A percentile compares a stretch with the other conserved stretches of the same genome.
These are phyloP conservation scores for Quercus phellos DNA, from an alignment of 331 rosid species.

Conservation along the genomic window DNA sequence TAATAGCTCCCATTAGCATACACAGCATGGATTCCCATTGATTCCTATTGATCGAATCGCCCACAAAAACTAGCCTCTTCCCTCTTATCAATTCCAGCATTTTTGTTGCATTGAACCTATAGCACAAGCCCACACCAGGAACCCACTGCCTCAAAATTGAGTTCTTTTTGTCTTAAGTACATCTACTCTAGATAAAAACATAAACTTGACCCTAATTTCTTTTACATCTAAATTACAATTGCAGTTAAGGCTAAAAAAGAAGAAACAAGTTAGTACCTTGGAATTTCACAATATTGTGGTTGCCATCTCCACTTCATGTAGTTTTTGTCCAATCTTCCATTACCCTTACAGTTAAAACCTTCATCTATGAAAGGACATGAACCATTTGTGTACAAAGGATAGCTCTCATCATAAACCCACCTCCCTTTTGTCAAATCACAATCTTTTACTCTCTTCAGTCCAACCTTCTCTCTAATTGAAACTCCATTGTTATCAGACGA, in stretches of 20 bases:
- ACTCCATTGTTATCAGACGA: constrained; percentile 20
- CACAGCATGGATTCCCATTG: constrained; percentile 98
- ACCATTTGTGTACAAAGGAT: constrained; percentile 51
- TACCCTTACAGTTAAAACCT: constrained; percentile 78
- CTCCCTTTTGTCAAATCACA: constrained; percentile 70
- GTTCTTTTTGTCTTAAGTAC: background rate
- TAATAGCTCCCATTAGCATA: constrained; percentile 62
- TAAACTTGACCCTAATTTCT: constrained; percentile 1
- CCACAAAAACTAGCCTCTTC: constrained; percentile 90
- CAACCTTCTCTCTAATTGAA: constrained; percentile 22
- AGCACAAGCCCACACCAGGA: constrained; percentile 9
- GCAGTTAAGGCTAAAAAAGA: background rate
- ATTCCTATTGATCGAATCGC: constrained; percentile 88
- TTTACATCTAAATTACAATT: constrained; percentile 4
- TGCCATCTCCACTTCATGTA: constrained; percentile 87
- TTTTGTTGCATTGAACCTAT: constrained; percentile 82
- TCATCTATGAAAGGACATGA: constrained; percentile 88
- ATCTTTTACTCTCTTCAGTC: constrained; percentile 24
- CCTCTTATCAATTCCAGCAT: constrained; percentile 86
- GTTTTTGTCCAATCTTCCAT: constrained; percentile 74
- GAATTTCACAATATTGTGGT: constrained; percentile 58
- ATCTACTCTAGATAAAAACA: background rate
- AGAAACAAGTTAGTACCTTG: constrained; percentile 39
- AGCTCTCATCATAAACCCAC: constrained; percentile 81
- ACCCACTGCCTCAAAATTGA: constrained; percentile 7